Evolutionary conservation across 83 land plant genomes (phyloP).

Genomic region (Picea abies): DNA sequence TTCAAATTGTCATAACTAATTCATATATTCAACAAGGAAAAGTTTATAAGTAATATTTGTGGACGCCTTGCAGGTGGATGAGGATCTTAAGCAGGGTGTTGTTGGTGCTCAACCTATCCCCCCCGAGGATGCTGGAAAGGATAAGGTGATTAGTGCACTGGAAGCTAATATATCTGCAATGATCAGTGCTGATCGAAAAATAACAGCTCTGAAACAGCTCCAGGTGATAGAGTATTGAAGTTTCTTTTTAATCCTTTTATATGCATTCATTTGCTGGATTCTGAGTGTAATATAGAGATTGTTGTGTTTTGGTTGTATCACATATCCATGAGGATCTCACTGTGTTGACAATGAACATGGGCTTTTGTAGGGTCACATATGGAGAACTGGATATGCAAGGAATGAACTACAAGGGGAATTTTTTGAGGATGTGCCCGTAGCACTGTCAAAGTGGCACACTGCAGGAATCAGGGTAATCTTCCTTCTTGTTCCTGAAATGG

Average conservation of each 20-base stretch:
- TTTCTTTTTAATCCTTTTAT: background rate
- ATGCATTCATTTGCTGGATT: background rate
- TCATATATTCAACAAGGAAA: background rate
- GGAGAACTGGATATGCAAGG: conserved; percentile 91
- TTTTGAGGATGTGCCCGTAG: conserved; percentile 95
- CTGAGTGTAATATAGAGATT: background rate
- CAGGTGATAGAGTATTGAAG: conserved; percentile 58
- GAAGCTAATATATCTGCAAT: conserved; percentile 87
- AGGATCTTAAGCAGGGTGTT: conserved; percentile 71
- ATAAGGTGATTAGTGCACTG: conserved; percentile 73
- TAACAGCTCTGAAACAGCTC: conserved; percentile 89
- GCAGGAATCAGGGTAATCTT: conserved; percentile 75
- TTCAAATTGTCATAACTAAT: background rate
- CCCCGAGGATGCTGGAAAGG: conserved; percentile 65
- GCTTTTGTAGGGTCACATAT: conserved; percentile 86
- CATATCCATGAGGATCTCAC: background rate
- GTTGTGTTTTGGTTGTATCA: background rate
- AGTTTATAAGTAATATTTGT: background rate
- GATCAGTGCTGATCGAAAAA: conserved; percentile 97
- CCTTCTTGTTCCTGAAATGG: background rate
- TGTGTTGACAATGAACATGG: background rate
- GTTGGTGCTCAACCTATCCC: conserved; percentile 73
- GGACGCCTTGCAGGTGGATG: conserved; percentile 54
- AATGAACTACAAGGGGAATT: conserved; percentile 85
- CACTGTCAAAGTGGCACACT: conserved; percentile 83